phyloP scores from a whole-genome alignment of 352 stramenopile genomes.

The Aphanomyces stellatus region DNA sequence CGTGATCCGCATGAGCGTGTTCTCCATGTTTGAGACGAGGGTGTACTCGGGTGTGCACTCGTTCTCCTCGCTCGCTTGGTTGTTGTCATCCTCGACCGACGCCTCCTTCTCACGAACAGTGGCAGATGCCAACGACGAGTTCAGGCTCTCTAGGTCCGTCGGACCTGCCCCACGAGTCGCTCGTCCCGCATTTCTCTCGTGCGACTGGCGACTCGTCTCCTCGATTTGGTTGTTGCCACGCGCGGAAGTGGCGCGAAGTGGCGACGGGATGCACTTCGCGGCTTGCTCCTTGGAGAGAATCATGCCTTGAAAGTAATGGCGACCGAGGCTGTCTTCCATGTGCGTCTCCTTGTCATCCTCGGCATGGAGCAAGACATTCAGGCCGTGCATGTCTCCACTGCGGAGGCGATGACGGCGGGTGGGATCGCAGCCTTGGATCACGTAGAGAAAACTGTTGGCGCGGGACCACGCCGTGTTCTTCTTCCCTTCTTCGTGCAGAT shows the following conservation, averaged over 20 bases:
- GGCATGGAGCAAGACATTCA: conserved; percentile 44
- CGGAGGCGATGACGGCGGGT: conserved; percentile 23
- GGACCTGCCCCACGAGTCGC: no score
- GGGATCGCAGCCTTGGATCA: conserved; percentile 34
- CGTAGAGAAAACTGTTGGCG: conserved; percentile 65
- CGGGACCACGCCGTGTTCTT: conserved; percentile 54
- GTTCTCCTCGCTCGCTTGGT: background rate
- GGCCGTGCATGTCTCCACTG: conserved; percentile 23
- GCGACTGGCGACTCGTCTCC: no score
- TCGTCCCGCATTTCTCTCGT: no score
- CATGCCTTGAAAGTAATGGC: conserved; percentile 52
- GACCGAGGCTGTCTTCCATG: conserved; percentile 40
- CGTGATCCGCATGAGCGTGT: conserved; percentile 32
- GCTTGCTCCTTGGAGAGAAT: conserved; percentile 61
- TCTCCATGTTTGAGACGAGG: conserved; percentile 24
- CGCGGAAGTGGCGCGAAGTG: no score
- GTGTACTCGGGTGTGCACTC: conserved; percentile 34
- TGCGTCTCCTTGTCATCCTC: conserved; percentile 35
- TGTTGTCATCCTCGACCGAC: background rate
- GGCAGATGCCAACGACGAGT: no score
- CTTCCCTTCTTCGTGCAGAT: conserved; percentile 62
- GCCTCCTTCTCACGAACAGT: background rate
- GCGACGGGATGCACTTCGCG: background rate
- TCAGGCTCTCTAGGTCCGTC: no score
- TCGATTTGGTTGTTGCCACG: no score